A percentile compares a stretch with the other conserved stretches of the same genome.
Conservation (phyloP, 2,329 filamentous ascomycete species). For the Xylariaceae sp. region DNA sequence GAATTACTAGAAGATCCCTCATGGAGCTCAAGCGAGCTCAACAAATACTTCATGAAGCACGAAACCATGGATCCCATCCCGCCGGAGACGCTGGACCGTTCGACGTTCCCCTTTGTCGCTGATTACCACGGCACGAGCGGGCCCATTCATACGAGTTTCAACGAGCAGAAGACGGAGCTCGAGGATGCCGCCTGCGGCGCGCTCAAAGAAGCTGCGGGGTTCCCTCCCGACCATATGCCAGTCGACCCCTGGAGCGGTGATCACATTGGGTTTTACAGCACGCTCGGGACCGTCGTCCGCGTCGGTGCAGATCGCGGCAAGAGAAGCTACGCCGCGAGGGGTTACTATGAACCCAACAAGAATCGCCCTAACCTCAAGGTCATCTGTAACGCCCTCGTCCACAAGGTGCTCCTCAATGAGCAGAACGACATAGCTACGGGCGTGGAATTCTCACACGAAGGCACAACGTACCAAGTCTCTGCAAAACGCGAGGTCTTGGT, state of each 20-base stretch:
- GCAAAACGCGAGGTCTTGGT: constrained; percentile 2
- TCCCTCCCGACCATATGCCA: background rate
- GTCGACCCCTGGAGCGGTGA: constrained; percentile 5
- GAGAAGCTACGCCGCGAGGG: constrained; percentile 1
- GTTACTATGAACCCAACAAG: constrained; percentile 4
- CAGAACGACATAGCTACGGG: background rate
- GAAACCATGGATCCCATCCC: constrained; percentile 5
- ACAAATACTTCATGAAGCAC: constrained; percentile 5
- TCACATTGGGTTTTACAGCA: constrained; percentile 7
- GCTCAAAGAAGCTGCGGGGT: background rate
- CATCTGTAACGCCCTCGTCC: constrained; percentile 4
- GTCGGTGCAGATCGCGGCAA: background rate
- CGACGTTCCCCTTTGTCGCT: constrained; percentile 2
- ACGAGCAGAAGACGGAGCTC: constrained; percentile 2
- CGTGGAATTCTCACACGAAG: constrained; percentile 1
- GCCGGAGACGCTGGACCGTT: background rate
- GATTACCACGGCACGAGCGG: constrained; percentile 1
- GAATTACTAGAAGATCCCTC: constrained; percentile 1
- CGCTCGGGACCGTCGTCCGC: background rate
- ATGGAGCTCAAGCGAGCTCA: constrained; percentile 1
- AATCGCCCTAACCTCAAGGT: constrained; percentile 4
- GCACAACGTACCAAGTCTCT: background rate
- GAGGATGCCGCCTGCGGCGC: background rate
- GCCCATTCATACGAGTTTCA: constrained; percentile 3
- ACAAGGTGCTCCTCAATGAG: background rate